Conservation (phyloP, 2,329 filamentous ascomycete species). For the Colletotrichum endophyticum region DNA sequence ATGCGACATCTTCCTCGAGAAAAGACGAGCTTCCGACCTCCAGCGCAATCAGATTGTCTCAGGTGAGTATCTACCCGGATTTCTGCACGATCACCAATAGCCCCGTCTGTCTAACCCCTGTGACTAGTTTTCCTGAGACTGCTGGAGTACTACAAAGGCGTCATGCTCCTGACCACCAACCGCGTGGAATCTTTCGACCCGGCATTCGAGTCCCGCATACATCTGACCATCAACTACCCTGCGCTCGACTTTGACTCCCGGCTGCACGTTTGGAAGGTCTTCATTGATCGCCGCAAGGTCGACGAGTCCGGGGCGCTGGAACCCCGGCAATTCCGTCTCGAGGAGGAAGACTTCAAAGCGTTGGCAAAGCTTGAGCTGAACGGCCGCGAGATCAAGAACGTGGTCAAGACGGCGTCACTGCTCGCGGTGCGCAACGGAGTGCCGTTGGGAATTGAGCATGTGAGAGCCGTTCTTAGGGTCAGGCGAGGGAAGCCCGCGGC, state of each 20-base stretch:
- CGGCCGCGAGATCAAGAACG: neutral
- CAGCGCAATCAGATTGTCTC: neutral
- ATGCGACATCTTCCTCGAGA: neutral
- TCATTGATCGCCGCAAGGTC: neutral
- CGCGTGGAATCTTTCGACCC: neutral
- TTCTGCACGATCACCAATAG: neutral
- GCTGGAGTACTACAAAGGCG: neutral
- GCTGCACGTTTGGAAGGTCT: neutral
- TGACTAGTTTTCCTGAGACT: neutral
- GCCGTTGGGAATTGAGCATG: neutral
- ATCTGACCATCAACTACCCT: neutral
- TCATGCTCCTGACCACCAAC: neutral
- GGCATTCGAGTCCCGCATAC: neutral
- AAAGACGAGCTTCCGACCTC: neutral
- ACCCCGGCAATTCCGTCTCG: neutral
- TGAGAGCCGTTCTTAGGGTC: neutral
- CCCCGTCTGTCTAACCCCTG: neutral
- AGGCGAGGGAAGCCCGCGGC: neutral
- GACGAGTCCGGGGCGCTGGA: neutral
- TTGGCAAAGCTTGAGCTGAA: neutral
- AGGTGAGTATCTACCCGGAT: fast-evolving
- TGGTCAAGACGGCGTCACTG: neutral
- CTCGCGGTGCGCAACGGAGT: neutral
- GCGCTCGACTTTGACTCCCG: neutral
- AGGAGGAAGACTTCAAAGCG: neutral